phyloP scores from a whole-genome alignment of 1,139 yeast genomes.

The Suhomyces kunorum region DNA sequence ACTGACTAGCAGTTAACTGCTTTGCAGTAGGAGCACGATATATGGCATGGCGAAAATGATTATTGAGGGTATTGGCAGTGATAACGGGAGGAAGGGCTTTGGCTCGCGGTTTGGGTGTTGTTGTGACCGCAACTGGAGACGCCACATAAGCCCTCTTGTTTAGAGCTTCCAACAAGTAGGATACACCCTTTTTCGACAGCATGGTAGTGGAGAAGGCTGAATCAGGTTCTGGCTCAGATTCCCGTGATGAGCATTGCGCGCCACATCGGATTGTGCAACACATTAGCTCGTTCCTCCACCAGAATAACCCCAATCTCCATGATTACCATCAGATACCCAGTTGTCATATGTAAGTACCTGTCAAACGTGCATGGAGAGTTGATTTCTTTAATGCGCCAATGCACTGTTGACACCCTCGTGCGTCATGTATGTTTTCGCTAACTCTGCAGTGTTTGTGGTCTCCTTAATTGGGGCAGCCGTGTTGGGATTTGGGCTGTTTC shows the following conservation, averaged over 20 bases:
- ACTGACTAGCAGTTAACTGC: constrained; percentile 19
- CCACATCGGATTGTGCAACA: background rate
- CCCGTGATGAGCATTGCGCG: constrained; percentile 2
- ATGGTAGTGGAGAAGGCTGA: background rate
- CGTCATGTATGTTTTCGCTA: constrained; percentile 5
- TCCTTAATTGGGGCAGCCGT: constrained; percentile 36
- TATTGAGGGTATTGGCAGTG: constrained; percentile 29
- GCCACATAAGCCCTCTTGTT: background rate
- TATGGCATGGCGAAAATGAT: constrained; percentile 23
- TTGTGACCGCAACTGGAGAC: background rate
- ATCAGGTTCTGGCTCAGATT: too few relatives aligned
- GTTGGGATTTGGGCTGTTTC: constrained; percentile 55
- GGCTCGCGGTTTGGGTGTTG: background rate
- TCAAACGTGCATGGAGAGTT: background rate
- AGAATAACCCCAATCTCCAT: background rate
- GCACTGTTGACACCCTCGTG: background rate
- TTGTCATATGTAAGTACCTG: constrained; percentile 7
- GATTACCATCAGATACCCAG: constrained; percentile 10
- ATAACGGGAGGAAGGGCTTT: constrained; percentile 13
- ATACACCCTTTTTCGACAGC: constrained; percentile 12
- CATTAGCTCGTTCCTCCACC: constrained; percentile 1
- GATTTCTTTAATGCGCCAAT: too few relatives aligned
- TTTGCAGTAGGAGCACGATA: constrained; percentile 18
- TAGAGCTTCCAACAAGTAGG: constrained; percentile 17
- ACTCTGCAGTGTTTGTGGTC: constrained; percentile 20